These are phyloP conservation scores for Apiotrichum domesticum DNA, from an alignment of 1,284 basidiomycete species.

Conservation along the genomic window DNA sequence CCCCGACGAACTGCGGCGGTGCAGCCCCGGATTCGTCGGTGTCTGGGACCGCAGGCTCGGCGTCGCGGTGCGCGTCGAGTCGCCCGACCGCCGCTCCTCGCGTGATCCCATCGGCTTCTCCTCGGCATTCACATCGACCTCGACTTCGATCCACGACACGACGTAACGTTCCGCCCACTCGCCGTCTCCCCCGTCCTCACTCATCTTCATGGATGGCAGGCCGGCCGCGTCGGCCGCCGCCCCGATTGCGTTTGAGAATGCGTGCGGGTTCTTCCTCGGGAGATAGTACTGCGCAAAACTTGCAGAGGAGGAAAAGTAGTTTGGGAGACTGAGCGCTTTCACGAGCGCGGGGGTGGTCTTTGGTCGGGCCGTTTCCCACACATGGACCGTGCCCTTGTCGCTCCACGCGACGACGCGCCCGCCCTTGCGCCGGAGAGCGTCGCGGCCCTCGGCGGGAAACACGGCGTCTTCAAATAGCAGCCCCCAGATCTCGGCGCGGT, in stretches of 20 bases:
- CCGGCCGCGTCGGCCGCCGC: slow-evolving; percentile 45
- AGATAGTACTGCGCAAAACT: slow-evolving; percentile 89
- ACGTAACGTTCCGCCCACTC: slow-evolving; percentile 67
- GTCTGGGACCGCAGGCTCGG: slow-evolving; percentile 7
- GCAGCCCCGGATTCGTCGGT: not conserved
- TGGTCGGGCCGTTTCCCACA: slow-evolving; percentile 50
- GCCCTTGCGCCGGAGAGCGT: slow-evolving; percentile 32
- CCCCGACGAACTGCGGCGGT: slow-evolving; percentile 1
- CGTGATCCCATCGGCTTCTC: slow-evolving; percentile 18
- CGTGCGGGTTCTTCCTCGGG: slow-evolving; percentile 53
- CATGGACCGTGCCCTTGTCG: slow-evolving; percentile 92
- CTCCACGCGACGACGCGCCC: slow-evolving; percentile 55
- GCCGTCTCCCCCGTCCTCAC: slow-evolving; percentile 53
- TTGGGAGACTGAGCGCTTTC: slow-evolving; percentile 68
- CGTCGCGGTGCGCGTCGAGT: slow-evolving; percentile 27
- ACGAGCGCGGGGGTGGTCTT: slow-evolving; percentile 47
- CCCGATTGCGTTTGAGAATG: slow-evolving; percentile 35
- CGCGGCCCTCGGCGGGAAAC: slow-evolving; percentile 63
- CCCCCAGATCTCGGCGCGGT: slow-evolving; percentile 87
- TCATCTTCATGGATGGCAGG: slow-evolving; percentile 25
- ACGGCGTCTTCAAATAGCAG: slow-evolving; percentile 50
- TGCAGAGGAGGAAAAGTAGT: slow-evolving; percentile 89
- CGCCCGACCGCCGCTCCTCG: slow-evolving; percentile 21
- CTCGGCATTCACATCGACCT: slow-evolving; percentile 47
- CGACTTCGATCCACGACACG: slow-evolving; percentile 71